phyloP scores from a whole-genome alignment of 1,284 basidiomycete species.

The Cryptococcus hybrid region DNA sequence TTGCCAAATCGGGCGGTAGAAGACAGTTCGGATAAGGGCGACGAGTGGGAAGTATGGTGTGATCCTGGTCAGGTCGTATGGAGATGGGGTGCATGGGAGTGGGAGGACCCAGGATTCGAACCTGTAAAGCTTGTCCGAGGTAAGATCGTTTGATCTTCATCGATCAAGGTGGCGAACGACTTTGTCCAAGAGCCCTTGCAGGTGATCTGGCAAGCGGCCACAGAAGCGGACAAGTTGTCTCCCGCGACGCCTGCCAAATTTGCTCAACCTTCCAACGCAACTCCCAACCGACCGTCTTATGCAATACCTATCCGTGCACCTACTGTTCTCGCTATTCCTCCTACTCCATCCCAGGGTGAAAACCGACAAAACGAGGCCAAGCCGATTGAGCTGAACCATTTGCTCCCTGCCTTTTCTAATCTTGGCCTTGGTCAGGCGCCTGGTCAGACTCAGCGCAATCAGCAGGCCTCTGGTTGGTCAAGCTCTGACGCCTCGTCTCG shows the following conservation, averaged over 20 bases:
- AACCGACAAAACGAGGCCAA: not conserved
- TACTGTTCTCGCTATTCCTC: constrained; percentile 38
- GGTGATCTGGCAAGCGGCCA: constrained; percentile 41
- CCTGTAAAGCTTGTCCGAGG: constrained; percentile 32
- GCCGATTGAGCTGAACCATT: not conserved
- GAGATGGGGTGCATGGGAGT: constrained; percentile 49
- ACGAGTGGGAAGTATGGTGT: constrained; percentile 49
- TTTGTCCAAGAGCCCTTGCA: constrained; percentile 27
- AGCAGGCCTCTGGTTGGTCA: constrained; percentile 10
- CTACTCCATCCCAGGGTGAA: constrained; percentile 23
- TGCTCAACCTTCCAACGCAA: constrained; percentile 8
- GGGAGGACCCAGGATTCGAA: constrained; percentile 47
- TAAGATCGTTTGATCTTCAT: constrained; percentile 16
- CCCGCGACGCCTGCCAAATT: constrained; percentile 12
- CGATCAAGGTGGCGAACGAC: not conserved
- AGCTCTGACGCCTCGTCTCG: constrained; percentile 11
- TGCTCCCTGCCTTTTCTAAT: constrained; percentile 26
- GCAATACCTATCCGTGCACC: constrained; percentile 49
- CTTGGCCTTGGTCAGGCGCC: constrained; percentile 11
- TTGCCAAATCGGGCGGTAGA: constrained; percentile 20
- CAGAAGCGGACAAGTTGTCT: constrained; percentile 12
- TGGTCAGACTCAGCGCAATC: not conserved
- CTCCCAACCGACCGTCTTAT: constrained; percentile 36
- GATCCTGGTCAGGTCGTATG: constrained; percentile 49
- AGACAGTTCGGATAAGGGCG: constrained; percentile 28